Base-by-base conservation (phyloP, 192 early-diverging fungal species). In the Backusella circina region DNA sequence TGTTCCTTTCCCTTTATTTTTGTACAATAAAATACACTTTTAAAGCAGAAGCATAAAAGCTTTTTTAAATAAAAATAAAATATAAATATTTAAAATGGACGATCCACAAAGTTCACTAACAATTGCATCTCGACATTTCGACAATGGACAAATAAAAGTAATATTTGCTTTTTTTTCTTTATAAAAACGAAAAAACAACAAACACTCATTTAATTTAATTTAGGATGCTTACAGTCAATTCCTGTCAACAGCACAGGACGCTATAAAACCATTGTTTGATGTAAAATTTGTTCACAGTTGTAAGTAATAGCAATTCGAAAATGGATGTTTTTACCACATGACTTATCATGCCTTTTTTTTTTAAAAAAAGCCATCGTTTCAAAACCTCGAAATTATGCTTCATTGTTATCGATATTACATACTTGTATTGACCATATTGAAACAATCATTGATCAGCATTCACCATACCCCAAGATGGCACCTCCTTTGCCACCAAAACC, bases 71-170 rank as follows among this genome's bases (percentile, higher is more conserved):
- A 32, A 32, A 67, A 67, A 67, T 32, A 18, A 36, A 21, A 67
- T 36, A 67, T 35, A 38, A 68, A 66, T 30, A 33, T 28, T 12
- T 41, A 51, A 0, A 28, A 80, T 80, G 79, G 75, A 80, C 67
- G 79, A 80, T 70, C 71, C 67, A 68, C 33, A 68, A 23, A 23
- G 15, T 68, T 68, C 71, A 41, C 41, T 76, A 28, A 50, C 41
- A 13, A 47, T 50, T 28, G 79, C 79, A 32, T 41, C 61, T 16
- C 75, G 69, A 7, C 30, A 76, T 54, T 71, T 71, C 44, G 67
- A 76, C 31, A 67, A 80, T 65, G 79, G 75, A 5, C 75, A 76
- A 54, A 74, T 80, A 35, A 80, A 80, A 75, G 79, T 80, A 73
- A 67, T 30, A 8, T 10, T 4, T 72, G 23, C 23, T 26, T 72